These are phyloP conservation scores for Xylaria multiplex DNA, from an alignment of 2,329 filamentous ascomycete species.

Conservation along the genomic window DNA sequence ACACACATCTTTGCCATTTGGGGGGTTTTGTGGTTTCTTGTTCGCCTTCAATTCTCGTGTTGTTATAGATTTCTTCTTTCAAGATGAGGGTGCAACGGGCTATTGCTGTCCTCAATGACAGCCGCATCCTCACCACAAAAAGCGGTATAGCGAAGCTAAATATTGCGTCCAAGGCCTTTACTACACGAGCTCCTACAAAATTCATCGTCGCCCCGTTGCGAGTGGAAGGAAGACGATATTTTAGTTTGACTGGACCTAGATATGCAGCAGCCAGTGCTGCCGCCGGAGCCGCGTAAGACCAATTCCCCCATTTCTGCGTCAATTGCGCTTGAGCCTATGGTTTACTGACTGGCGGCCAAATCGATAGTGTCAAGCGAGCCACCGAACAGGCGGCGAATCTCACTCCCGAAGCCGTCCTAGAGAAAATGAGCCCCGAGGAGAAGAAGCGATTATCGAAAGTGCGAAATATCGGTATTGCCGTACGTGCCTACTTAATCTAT, in stretches of 20 bases:
- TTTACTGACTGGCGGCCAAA: slow-evolving; percentile 27
- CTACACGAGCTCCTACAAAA: slow-evolving; percentile 45
- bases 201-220: slow-evolving; percentile 49
- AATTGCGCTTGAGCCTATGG: background rate
- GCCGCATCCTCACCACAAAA: slow-evolving; percentile 50
- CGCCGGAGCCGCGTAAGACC: slow-evolving; percentile 54
- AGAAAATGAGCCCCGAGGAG: slow-evolving; percentile 84
- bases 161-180: slow-evolving; percentile 46
- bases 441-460: slow-evolving; percentile 80
- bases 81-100: slow-evolving; percentile 55
- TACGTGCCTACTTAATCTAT: slow-evolving; percentile 56
- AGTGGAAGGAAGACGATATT: slow-evolving; percentile 52
- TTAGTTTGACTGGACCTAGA: slow-evolving; percentile 52
- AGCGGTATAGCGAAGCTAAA: slow-evolving; percentile 50
- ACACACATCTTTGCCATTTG: slow-evolving; percentile 38
- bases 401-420: slow-evolving; percentile 71
- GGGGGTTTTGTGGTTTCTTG: slow-evolving; percentile 33
- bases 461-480: slow-evolving; percentile 97
- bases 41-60: slow-evolving; percentile 32
- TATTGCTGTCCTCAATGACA: slow-evolving; percentile 52
- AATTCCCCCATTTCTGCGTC: background rate
- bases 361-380: slow-evolving; percentile 57
- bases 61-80: slow-evolving; percentile 28
- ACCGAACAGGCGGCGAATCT: slow-evolving; percentile 65
- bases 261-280: slow-evolving; percentile 48